Base-by-base conservation (phyloP, 2,329 filamentous ascomycete species). In the Ploettnerulaceae sp. region DNA sequence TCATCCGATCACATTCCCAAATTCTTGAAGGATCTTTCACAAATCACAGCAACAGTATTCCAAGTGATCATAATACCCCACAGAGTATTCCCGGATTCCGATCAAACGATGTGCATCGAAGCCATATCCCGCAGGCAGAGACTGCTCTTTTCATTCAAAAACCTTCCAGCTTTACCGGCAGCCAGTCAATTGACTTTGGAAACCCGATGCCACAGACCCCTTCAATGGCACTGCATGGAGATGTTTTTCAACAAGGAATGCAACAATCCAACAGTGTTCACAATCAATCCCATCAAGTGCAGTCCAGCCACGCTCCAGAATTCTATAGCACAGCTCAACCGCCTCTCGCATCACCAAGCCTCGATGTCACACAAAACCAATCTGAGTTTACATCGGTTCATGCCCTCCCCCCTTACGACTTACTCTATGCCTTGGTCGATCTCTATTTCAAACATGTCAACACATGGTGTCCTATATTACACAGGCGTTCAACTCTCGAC, bases 401-500 rank as follows among this genome's bases (percentile, higher is more conserved):
- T 40, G 83, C 86, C 47, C 74, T 89, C 21, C 85, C 85, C 1
- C 84, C 84, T 1, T 87, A 88, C 57, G 84, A 88, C 60, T 68
- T 89, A 5, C 68, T 89, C 0, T 89, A 88, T 58, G 75, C 81
- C 2, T 67, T 89, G 8, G 83, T 84, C 5, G 84, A 89, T 57
- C 71, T 89, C 0, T 89, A 87, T 62, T 89, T 89, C 60, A 86
- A 87, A 52, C 81, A 89, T 59, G 79, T 89, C 62, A 88, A 89
- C 59, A 84, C 83, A 0, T 89, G 85, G 84, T 95, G 89, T 62
- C 89, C 90, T 0, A 93, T 95, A 18, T 71, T 95, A n/a, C 88
- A 95, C 66, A 80, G 88, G 17, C 82, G 86, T 60, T 82, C 84
- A 3, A 95, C 89, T 0, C 67, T 95, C 7, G 86, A 95, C 57